Conservation (phyloP, 1,139 yeast species). For the Geotrichum aggregatum region DNA sequence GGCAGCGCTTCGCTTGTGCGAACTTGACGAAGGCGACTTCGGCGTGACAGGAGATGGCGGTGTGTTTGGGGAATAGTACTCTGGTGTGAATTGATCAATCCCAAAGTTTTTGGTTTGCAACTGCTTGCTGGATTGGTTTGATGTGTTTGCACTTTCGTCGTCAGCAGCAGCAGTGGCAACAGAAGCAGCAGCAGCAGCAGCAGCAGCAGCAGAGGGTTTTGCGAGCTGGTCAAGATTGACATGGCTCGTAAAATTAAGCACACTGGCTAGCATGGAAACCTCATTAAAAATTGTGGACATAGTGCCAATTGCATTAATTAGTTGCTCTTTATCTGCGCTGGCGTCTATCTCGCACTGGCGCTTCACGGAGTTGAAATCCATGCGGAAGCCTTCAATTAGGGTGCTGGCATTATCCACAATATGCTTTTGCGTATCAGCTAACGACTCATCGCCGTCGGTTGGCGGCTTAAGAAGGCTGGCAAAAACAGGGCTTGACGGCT, state of each 20-base stretch:
- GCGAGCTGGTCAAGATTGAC: constrained; percentile 1
- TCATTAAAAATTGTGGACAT: constrained; percentile 6
- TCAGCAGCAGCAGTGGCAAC: no score
- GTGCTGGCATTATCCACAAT: constrained; percentile 17
- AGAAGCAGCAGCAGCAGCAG: no score
- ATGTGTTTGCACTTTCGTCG: no score
- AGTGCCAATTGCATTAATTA: not conserved
- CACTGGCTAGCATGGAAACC: constrained; percentile 13
- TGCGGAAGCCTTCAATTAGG: constrained; percentile 10
- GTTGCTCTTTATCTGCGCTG: not conserved
- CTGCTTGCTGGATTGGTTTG: no score
- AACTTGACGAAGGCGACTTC: not conserved
- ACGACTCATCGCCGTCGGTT: constrained; percentile 6
- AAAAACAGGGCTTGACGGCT: constrained; percentile 7
- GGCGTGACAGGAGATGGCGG: not conserved
- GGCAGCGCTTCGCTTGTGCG: not conserved
- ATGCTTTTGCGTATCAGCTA: constrained; percentile 13
- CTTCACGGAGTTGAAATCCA: constrained; percentile 8
- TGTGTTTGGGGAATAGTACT: no score
- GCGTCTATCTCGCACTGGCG: not conserved
- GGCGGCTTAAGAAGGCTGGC: constrained; percentile 15
- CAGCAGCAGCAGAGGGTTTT: not conserved
- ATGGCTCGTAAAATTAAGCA: constrained; percentile 16
- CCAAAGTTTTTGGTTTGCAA: no score
- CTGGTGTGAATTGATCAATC: no score